These are phyloP conservation scores for Plasmodium gallinaceum DNA, from an alignment of 169 alveolate genomes.

Conservation along the genomic window DNA sequence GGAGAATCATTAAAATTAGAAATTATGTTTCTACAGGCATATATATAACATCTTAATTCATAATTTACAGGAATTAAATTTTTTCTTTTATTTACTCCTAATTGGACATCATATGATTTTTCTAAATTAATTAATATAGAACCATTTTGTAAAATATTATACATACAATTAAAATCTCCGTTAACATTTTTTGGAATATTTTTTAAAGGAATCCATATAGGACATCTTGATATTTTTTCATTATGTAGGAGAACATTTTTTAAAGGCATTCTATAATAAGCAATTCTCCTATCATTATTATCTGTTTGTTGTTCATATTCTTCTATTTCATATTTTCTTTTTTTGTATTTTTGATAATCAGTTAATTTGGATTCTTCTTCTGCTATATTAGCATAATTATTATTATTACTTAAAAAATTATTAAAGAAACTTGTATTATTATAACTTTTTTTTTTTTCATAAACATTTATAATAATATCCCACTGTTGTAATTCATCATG, in stretches of 20 bases:
- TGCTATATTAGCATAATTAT: neutral
- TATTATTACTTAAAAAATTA: neutral
- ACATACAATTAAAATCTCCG: slow-evolving; percentile 76
- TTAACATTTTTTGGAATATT: slow-evolving; percentile 79
- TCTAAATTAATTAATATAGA: slow-evolving; percentile 83
- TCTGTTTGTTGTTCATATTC: neutral
- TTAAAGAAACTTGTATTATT: neutral
- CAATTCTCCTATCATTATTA: slow-evolving; percentile 79
- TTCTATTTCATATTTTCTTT: slow-evolving; percentile 4
- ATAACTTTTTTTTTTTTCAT: slow-evolving; percentile 72
- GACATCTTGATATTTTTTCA: slow-evolving; percentile 86
- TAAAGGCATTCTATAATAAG: slow-evolving; percentile 81
- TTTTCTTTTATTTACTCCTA: slow-evolving; percentile 82
- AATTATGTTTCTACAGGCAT: slow-evolving; percentile 86
- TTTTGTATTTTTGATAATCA: slow-evolving; percentile 1
- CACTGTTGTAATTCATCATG: slow-evolving; percentile 87
- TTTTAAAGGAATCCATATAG: slow-evolving; percentile 89
- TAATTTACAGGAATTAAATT: slow-evolving; percentile 85
- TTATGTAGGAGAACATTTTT: slow-evolving; percentile 84
- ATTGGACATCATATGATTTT: slow-evolving; percentile 76
- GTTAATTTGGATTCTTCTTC: neutral
- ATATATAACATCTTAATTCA: slow-evolving; percentile 90
- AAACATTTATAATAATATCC: slow-evolving; percentile 86
- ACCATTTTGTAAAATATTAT: slow-evolving; percentile 82
- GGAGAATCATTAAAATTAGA: slow-evolving; percentile 84